Base-by-base conservation (phyloP, 208 protist species). In the Trichomonas gallinae region DNA sequence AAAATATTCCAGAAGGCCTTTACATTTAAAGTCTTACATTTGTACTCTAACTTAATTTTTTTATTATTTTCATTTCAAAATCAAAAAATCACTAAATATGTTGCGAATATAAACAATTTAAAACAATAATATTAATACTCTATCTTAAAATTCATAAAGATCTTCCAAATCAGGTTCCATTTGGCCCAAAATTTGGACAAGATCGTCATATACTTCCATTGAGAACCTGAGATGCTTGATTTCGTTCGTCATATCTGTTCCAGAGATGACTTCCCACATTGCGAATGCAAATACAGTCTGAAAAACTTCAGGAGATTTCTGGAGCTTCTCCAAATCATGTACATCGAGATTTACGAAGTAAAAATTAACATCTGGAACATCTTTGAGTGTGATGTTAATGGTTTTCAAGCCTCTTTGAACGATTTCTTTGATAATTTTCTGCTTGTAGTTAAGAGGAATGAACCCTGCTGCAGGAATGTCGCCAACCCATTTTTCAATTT, bases 1-100 rank as follows among this genome's bases (percentile, higher is more conserved):
- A 99, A 97, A 98, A 98, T 42, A 98, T 98, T 36, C 99, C 99
- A 96, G 99, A 99, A 45, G 99, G 99, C 72, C 98, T 99, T 42
- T 99, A 99, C 97, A 96, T 99, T 96, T 99, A 98, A 98, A 72
- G 11, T 3, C 26, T 72, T 72, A 72, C 26, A 72, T 72, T 72
- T 72, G 58, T 72, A n/a, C 58, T 72, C 58, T n/a, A n/a, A 72
- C 3, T 72, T 72, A 8, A 72, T 31, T n/a, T n/a, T 72, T 31
- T 72, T 72, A 31, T 72, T 72, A 3, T 31, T 72, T 72, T 72
- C 13, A 13, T 51, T 13, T 13, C 13, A 13, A 51, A 51, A n/a
- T n/a, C n/a, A n/a, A n/a, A n/a, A n/a, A n/a, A n/a, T n/a, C n/a
- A n/a, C n/a, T n/a, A n/a, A n/a, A n/a, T n/a, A n/a, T n/a, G n/a